Evolutionary conservation across 1,284 basidiomycete species (phyloP), one percentile per base, ranked within the genome.

Genomic region (Irpex rosettiformis): DNA sequence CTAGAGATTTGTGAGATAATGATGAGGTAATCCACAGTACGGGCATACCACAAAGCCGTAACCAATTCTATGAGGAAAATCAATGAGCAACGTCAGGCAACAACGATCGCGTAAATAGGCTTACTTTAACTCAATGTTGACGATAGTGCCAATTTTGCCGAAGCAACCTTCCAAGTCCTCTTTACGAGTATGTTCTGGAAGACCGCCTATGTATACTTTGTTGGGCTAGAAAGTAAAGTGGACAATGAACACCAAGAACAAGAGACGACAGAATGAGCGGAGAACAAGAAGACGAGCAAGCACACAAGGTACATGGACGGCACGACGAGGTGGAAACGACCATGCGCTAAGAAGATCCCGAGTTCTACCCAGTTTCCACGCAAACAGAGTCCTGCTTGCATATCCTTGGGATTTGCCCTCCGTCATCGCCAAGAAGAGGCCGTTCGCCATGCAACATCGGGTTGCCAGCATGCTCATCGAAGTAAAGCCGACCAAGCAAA

Each of bases 181-280:
- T 73, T 85, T 81, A 64, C 88, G 86, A 56, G 91, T 93, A 65
- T 91, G 81, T 73, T 91, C 89, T 61, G 91, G 91, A 62, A 93
- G 81, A 64, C 91, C 91, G 68, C 91, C 91, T 69, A 93, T 86
- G 71, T 93, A 93, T 72, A 93, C 87, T 77, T 93, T 93, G 77
- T 92, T 92, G 75, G 89, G 87, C 89, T 93, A 57, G 67, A 75
- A n/a, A n/a, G n/a, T 16, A 78, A 73, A 76, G 70, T 78, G 75
- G 75, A 71, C 75, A 71, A 79, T 79, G 75, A 75, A 78, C 73
- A 71, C 69, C 70, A 72, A 70, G 72, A 55, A 62, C 59, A 42
- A 60, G 47, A 18, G n/a, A 49, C 24, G 52, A 48, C 37, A 45
- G 22, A 56, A 49, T 43, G 45, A 62, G 59, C 57, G 57, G 40